A percentile compares a stretch with the other conserved stretches of the same genome.
Conservation (phyloP, 2,329 filamentous ascomycete species). For the Trichoderma brevicompactum region DNA sequence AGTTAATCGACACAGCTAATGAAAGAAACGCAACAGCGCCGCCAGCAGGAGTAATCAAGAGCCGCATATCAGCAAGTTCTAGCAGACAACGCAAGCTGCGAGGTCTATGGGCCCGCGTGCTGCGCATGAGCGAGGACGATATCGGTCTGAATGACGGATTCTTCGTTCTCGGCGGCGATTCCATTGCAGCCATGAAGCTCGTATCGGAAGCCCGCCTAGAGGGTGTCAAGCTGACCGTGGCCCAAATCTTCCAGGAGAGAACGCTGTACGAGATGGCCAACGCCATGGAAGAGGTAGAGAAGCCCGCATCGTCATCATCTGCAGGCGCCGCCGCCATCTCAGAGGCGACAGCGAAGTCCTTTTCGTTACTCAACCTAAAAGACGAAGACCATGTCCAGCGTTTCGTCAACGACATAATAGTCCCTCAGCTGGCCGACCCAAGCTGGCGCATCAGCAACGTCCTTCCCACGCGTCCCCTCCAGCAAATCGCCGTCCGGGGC, state of each 20-base stretch:
- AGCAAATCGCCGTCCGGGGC: slow-evolving; percentile 62
- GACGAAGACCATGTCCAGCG: slow-evolving; percentile 35
- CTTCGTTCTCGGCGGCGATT: slow-evolving; percentile 64
- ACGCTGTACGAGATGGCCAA: slow-evolving; percentile 58
- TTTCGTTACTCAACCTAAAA: slow-evolving; percentile 53
- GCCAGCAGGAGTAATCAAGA: slow-evolving; percentile 21
- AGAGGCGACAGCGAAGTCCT: slow-evolving; percentile 46
- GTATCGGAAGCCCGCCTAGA: slow-evolving; percentile 58
- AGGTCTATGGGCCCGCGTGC: slow-evolving; percentile 53
- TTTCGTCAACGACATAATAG: slow-evolving; percentile 54
- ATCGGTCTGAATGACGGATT: slow-evolving; percentile 62
- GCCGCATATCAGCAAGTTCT: slow-evolving; percentile 47
- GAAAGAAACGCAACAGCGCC: slow-evolving; percentile 28
- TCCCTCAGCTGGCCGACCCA: slow-evolving; percentile 55
- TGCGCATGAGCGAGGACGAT: slow-evolving; percentile 49
- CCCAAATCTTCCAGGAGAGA: slow-evolving; percentile 57
- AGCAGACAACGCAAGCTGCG: slow-evolving; percentile 51
- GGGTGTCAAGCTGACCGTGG: slow-evolving; percentile 56
- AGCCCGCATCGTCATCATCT: slow-evolving; percentile 6
- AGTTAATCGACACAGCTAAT: slow-evolving; percentile 36
- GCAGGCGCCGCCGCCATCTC: not conserved
- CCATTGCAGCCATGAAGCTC: slow-evolving; percentile 64
- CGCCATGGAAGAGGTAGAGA: slow-evolving; percentile 39
- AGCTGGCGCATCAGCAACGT: slow-evolving; percentile 59
- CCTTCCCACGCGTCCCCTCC: slow-evolving; percentile 61